These are phyloP conservation scores for Phaeoacremonium minimum DNA, from an alignment of 2,329 filamentous ascomycete genomes.

Conservation along the genomic window DNA sequence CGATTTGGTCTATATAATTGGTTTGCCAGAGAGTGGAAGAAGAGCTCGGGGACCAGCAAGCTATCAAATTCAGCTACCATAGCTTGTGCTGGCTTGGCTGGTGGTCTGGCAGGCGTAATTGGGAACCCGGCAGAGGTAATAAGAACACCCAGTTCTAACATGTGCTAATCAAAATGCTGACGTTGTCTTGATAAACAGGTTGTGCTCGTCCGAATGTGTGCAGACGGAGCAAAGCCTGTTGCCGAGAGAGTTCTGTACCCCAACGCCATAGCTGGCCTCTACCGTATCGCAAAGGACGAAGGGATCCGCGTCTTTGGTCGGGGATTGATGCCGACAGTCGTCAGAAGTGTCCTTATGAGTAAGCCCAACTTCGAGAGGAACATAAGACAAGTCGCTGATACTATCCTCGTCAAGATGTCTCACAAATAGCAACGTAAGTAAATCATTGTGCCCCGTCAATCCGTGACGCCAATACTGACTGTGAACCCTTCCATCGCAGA, in stretches of 20 bases:
- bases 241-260: conserved; percentile 30
- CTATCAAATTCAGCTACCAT: conserved; percentile 28
- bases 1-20: conserved; percentile 36
- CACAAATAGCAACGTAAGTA: too few relatives aligned
- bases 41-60: conserved; percentile 17
- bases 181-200: conserved; percentile 14
- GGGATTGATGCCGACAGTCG: conserved; percentile 33
- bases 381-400: too few relatives aligned
- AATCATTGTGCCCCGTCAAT: too few relatives aligned
- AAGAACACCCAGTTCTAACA: neutral
- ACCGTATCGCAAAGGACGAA: conserved; percentile 29
- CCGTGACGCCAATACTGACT: too few relatives aligned
- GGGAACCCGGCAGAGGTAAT: conserved; percentile 37
- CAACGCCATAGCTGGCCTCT: conserved; percentile 28
- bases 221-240: conserved; percentile 33
- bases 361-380: too few relatives aligned
- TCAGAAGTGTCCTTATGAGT: conserved; percentile 40
- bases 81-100: conserved; percentile 31
- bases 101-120: conserved; percentile 35
- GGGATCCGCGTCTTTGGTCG: conserved; percentile 30
- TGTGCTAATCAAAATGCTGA: neutral
- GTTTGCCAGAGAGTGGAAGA: conserved; percentile 22
- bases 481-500: too few relatives aligned
- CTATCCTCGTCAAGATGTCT: too few relatives aligned
- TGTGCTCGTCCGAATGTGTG: conserved; percentile 39